A percentile compares a stretch with the other conserved stretches of the same genome.
Evolutionary conservation across 176 grass and related monocot genomes (phyloP).

Genomic region (Tillandsia fasciculata): DNA sequence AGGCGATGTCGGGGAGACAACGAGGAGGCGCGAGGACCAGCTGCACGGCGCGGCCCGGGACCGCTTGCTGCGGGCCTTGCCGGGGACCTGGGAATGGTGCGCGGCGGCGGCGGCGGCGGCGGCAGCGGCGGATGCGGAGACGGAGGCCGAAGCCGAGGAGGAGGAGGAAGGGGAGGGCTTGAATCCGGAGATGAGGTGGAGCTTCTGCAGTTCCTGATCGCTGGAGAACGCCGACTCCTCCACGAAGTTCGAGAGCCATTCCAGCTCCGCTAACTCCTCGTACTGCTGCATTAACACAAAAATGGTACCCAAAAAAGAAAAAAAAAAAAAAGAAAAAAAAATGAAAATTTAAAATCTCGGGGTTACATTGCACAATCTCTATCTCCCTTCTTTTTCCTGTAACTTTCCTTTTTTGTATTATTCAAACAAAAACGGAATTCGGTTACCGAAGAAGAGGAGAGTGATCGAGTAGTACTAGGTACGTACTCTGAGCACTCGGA

Average conservation of each 20-base stretch:
- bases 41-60: slow-evolving; percentile 37
- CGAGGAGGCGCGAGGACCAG: slow-evolving; percentile 56
- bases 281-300: slow-evolving; percentile 55
- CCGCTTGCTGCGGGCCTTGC: slow-evolving; percentile 63
- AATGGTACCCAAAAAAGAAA: background rate
- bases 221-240: slow-evolving; percentile 46
- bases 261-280: slow-evolving; percentile 75
- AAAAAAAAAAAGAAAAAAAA: background rate
- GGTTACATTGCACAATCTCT: background rate
- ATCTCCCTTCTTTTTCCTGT: background rate
- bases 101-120: slow-evolving; percentile 18
- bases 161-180: slow-evolving; percentile 8
- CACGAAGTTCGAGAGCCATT: slow-evolving; percentile 88
- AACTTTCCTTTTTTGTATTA: background rate
- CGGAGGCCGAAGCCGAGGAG: slow-evolving; percentile 13
- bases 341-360: slow-evolving; percentile 8
- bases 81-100: slow-evolving; percentile 33
- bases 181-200: slow-evolving; percentile 60
- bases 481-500: too few relatives aligned
- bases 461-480: too few relatives aligned
- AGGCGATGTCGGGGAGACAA: slow-evolving; percentile 21
- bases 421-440: background rate
- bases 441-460: background rate
- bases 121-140: background rate
- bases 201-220: slow-evolving; percentile 78